Evolutionary conservation across 108 stramenopile species (phyloP).

Genomic region (Nitzschia putrida): DNA sequence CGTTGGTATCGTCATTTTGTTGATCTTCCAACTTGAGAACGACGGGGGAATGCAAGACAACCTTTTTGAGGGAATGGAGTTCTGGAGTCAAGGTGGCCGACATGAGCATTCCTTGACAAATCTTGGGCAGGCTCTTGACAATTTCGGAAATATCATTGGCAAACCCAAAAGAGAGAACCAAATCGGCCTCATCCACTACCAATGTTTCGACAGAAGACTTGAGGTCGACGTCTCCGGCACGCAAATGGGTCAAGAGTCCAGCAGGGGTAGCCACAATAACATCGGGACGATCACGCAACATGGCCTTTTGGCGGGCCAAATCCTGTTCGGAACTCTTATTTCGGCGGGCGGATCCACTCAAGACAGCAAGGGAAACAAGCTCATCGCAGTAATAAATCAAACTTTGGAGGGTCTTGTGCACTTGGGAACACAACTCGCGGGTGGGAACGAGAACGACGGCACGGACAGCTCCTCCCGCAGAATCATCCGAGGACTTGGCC

Average conservation of each 20-base stretch:
- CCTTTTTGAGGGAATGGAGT: constrained; percentile 86
- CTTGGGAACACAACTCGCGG: constrained; percentile 94
- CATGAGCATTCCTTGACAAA: constrained; percentile 96
- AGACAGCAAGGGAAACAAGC: constrained; percentile 65
- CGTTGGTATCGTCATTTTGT: constrained; percentile 31
- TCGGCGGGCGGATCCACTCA: constrained; percentile 53
- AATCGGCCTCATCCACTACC: constrained; percentile 98
- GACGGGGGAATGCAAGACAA: constrained; percentile 93
- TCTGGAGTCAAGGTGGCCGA: constrained; percentile 95
- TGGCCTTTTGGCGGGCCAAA: constrained; percentile 64
- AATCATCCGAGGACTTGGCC: constrained; percentile 36
- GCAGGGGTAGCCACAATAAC: constrained; percentile 78
- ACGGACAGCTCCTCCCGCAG: constrained; percentile 33
- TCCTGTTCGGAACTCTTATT: constrained; percentile 49
- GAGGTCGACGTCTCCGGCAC: constrained; percentile 48
- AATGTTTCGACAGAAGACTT: constrained; percentile 78
- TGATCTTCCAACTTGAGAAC: constrained; percentile 91
- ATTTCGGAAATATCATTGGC: constrained; percentile 88
- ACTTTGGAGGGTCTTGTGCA: constrained; percentile 59
- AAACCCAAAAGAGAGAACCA: constrained; percentile 96
- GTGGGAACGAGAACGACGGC: constrained; percentile 96
- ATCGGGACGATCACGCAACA: constrained; percentile 77
- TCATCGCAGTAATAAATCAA: constrained; percentile 93
- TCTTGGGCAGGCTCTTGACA: constrained; percentile 84
- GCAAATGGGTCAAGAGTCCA: constrained; percentile 75